phyloP scores from a whole-genome alignment of 805 yeast species.

The Candida loeiensis region DNA sequence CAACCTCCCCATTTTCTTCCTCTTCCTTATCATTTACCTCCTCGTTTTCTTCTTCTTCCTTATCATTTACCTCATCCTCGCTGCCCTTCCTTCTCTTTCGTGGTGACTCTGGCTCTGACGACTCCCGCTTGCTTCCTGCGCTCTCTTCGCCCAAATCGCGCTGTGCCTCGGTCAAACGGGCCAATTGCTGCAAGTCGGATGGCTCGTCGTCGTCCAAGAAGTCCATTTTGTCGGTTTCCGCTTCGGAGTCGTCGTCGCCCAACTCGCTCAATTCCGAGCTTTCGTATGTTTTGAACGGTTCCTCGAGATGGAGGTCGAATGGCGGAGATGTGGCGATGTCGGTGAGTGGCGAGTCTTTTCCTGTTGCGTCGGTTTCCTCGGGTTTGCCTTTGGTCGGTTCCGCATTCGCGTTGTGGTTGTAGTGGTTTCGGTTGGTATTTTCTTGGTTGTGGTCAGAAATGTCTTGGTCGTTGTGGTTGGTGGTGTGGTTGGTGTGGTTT shows the following conservation, averaged over 20 bases:
- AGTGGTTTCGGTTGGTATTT: too few relatives aligned
- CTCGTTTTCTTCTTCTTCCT: slow-evolving; percentile 9
- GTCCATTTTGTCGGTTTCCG: slow-evolving; percentile 88
- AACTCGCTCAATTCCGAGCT: slow-evolving; percentile 48
- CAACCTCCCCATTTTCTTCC: slow-evolving; percentile 10
- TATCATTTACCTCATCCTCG: not conserved
- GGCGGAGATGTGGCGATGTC: slow-evolving; percentile 43
- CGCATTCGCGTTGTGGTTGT: too few relatives aligned
- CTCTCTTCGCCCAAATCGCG: slow-evolving; percentile 23
- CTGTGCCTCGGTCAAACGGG: slow-evolving; percentile 37
- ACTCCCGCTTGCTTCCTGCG: not conserved
- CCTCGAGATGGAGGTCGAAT: slow-evolving; percentile 25
- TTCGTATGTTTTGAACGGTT: slow-evolving; percentile 23
- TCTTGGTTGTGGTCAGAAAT: too few relatives aligned
- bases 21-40: slow-evolving; percentile 9
- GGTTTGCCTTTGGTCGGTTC: too few relatives aligned
- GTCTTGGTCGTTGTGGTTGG: not conserved
- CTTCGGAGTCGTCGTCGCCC: slow-evolving; percentile 70
- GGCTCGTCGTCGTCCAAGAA: slow-evolving; percentile 37
- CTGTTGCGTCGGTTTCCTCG: slow-evolving; percentile 9
- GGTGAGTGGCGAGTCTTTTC: slow-evolving; percentile 38
- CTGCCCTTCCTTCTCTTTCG: not conserved
- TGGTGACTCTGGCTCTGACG: not conserved
- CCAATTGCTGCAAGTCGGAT: slow-evolving; percentile 36
- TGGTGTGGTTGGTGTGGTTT: not conserved